Evolutionary conservation across 768 basidiomycete genomes (phyloP).

Genomic region (Boletus huronensis): DNA sequence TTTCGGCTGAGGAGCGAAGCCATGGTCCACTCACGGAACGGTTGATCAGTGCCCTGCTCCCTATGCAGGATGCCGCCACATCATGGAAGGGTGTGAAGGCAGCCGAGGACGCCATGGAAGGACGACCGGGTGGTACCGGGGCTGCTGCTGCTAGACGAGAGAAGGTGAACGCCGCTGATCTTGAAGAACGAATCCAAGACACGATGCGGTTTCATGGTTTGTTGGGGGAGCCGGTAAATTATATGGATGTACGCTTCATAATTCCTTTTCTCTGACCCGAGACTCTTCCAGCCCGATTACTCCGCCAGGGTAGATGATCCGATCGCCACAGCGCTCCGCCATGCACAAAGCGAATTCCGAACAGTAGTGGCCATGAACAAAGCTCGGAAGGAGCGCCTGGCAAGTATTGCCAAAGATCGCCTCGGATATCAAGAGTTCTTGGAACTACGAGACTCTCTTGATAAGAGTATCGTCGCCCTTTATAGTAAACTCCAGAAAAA

Average conservation of each 20-base stretch:
- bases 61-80: slow-evolving; percentile 55
- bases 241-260: slow-evolving; percentile 7
- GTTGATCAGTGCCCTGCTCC: slow-evolving; percentile 68
- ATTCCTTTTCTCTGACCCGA: slow-evolving; percentile 19
- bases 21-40: slow-evolving; percentile 89
- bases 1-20: slow-evolving; percentile 70
- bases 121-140: slow-evolving; percentile 73
- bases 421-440: slow-evolving; percentile 91
- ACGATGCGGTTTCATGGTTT: slow-evolving; percentile 77
- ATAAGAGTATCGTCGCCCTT: slow-evolving; percentile 72
- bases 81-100: slow-evolving; percentile 79
- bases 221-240: slow-evolving; percentile 64
- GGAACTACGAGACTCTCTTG: slow-evolving; percentile 78
- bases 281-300: slow-evolving; percentile 58
- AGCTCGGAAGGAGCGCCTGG: slow-evolving; percentile 69
- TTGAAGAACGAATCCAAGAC: slow-evolving; percentile 72
- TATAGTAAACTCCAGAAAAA: slow-evolving; percentile 84
- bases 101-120: slow-evolving; percentile 82
- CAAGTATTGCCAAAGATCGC: slow-evolving; percentile 75
- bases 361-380: slow-evolving; percentile 80
- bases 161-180: slow-evolving; percentile 72
- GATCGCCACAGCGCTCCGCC: slow-evolving; percentile 84
- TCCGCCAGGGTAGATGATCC: slow-evolving; percentile 87
- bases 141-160: slow-evolving; percentile 73
- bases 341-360: slow-evolving; percentile 80